phyloP scores from a whole-genome alignment of 352 stramenopile species.

The Nothophytophthora sp. region DNA sequence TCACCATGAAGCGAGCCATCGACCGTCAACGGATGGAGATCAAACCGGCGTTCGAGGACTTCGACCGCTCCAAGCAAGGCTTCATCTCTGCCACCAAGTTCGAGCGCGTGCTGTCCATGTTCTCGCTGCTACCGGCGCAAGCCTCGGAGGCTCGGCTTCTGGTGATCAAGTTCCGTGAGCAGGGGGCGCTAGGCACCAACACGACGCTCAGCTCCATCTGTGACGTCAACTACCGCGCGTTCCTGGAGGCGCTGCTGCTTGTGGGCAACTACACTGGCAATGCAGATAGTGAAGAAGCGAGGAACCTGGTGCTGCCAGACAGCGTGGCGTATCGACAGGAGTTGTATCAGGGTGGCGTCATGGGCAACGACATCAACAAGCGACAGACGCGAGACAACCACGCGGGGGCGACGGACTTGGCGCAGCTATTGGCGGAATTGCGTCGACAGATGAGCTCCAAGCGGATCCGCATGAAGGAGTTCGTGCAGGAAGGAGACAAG shows the following conservation, averaged over 20 bases:
- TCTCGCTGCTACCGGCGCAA: conserved; percentile 56
- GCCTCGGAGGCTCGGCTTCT: conserved; percentile 47
- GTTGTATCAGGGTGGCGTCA: conserved; percentile 40
- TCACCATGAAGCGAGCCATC: conserved; percentile 56
- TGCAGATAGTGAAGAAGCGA: conserved; percentile 16
- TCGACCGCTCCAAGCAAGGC: conserved; percentile 76
- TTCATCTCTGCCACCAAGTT: conserved; percentile 83
- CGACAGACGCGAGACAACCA: conserved; percentile 34
- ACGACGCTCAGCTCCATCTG: conserved; percentile 69
- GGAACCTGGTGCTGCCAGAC: conserved; percentile 33
- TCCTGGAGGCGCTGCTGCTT: conserved; percentile 65
- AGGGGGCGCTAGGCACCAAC: conserved; percentile 36
- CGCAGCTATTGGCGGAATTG: conserved; percentile 56
- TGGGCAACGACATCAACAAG: conserved; percentile 20
- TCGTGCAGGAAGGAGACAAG: conserved; percentile 80
- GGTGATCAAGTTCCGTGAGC: conserved; percentile 79
- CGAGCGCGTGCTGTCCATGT: conserved; percentile 81
- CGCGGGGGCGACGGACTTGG: conserved; percentile 27
- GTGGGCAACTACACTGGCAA: conserved; percentile 24
- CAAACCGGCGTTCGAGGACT: conserved; percentile 84
- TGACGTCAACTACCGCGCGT: conserved; percentile 85
- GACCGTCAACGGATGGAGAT: conserved; percentile 74
- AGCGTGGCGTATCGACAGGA: conserved; percentile 69
- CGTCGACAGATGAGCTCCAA: conserved; percentile 60
- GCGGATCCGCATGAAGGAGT: conserved; percentile 84